Evolutionary conservation across 345 rosid species (phyloP).

Genomic region (Salix viminalis): DNA sequence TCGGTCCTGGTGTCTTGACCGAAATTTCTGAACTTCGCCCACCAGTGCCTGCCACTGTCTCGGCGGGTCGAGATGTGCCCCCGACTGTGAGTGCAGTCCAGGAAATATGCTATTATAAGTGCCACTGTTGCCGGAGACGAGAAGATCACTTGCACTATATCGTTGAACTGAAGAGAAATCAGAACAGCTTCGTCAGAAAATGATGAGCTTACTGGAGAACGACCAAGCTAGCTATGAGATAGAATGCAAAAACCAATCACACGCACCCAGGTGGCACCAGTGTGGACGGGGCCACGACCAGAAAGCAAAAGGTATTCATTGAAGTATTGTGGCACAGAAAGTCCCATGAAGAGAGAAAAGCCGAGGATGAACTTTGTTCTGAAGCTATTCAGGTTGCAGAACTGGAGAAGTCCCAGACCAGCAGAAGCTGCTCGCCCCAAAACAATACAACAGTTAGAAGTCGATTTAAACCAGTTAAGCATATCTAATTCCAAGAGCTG

Average conservation of each 20-base stretch:
- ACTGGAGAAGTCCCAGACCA: conserved; percentile 73
- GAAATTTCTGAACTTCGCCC: conserved; percentile 62
- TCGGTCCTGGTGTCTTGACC: conserved; percentile 55
- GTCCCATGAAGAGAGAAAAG: conserved; percentile 79
- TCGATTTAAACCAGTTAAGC: background rate
- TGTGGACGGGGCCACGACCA: conserved; percentile 70
- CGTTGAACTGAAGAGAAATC: conserved; percentile 59
- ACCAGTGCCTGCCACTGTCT: conserved; percentile 93
- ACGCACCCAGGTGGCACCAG: conserved; percentile 55
- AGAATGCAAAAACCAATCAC: background rate
- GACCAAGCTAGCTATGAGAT: background rate
- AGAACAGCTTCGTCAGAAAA: background rate
- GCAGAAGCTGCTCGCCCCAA: conserved; percentile 58
- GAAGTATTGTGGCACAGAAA: conserved; percentile 79
- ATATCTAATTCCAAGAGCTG: background rate
- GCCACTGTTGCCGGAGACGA: conserved; percentile 82
- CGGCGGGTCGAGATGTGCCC: conserved; percentile 45
- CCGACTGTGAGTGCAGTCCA: conserved; percentile 61
- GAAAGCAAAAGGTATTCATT: conserved; percentile 48
- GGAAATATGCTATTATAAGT: conserved; percentile 42
- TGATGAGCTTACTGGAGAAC: background rate
- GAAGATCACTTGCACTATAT: conserved; percentile 79
- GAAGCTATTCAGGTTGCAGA: conserved; percentile 84
- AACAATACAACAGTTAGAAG: background rate
- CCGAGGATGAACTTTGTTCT: conserved; percentile 78